Evolutionary conservation across 345 rosid genomes (phyloP), one percentile per base, ranked within the genome.

Genomic region (Turritis glabra): DNA sequence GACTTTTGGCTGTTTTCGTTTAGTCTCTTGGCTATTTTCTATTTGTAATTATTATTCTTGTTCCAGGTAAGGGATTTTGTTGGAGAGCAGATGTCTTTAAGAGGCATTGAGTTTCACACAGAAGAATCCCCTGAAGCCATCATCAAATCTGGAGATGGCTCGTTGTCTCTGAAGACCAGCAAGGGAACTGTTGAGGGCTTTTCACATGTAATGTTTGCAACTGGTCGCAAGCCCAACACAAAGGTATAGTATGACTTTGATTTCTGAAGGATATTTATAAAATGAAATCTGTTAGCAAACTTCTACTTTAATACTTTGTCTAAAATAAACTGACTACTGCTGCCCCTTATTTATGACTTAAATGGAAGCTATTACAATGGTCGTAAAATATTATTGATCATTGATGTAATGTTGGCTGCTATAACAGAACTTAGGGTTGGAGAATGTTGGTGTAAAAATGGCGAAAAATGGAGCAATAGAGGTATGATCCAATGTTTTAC

Each of bases 191-290:
- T 85, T 60, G 91, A 88, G 13, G 97, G 97, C 27, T 90, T 91
- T 81, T 94, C 98, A 2, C 98, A 94, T 79, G 55, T 94, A 23
- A 94, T 94, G 97, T 94, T 94, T 86, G 98, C 98, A 51, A 94
- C 97, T 50, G 98, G 98, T 67, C 95, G 98, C 33, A 84, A 83
- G 78, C 89, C 98, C 21, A 91, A 87, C 58, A 94, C 97, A 9
- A 90, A 87, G 98, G 98, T 94, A 82, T 58, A 75, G 3, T 40
- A 3, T 48, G 54, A 7, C 32, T 65, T 73, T 18, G 17, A 54
- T 3, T 51, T 17, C 22, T 57, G 2, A 33, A 37, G 9, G 53
- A 48, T 77, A 7, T 70, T 33, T 26, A 7, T 33, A 17, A 33
- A 43, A 4, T 23, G 8, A 14, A 54, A 69, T 44, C 43, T 62